Conservation (phyloP, 2,329 filamentous ascomycete genomes). For the Tympanopsis confertula region DNA sequence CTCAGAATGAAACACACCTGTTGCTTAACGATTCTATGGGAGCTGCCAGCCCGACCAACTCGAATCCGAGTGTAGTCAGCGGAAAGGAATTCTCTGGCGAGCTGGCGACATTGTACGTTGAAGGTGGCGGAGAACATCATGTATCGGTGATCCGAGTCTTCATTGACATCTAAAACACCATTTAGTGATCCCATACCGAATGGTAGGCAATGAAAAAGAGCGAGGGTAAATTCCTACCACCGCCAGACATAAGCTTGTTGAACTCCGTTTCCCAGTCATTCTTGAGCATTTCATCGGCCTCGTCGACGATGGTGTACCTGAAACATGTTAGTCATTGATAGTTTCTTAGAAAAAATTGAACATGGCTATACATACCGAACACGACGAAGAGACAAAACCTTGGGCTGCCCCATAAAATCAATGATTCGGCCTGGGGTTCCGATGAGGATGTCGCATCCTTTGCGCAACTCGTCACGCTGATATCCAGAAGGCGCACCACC, state of each 20-base stretch:
- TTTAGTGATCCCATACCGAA: neutral
- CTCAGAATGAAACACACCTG: constrained; percentile 16
- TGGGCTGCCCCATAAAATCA: constrained; percentile 67
- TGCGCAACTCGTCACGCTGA: constrained; percentile 62
- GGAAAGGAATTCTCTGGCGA: constrained; percentile 68
- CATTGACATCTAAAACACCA: constrained; percentile 29
- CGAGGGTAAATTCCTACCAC: constrained; percentile 47
- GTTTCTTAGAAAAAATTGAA: neutral
- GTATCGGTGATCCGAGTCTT: constrained; percentile 57
- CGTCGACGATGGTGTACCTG: constrained; percentile 69
- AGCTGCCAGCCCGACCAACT: constrained; percentile 76
- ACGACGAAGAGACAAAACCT: constrained; percentile 60
- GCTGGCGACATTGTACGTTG: constrained; percentile 62
- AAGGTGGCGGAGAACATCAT: constrained; percentile 95
- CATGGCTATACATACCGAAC: constrained; percentile 33
- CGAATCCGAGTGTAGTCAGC: constrained; percentile 68
- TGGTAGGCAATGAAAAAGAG: constrained; percentile 4
- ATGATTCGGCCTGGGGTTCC: constrained; percentile 77
- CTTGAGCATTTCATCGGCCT: constrained; percentile 85
- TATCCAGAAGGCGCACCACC: constrained; percentile 65
- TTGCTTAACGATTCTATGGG: constrained; percentile 74
- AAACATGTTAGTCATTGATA: neutral
- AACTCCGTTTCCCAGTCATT: constrained; percentile 70
- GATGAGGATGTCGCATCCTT: constrained; percentile 82
- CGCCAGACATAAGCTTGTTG: constrained; percentile 64